A percentile compares a stretch with the other conserved stretches of the same genome.
Evolutionary conservation across 2,329 filamentous ascomycete genomes (phyloP).

Genomic region (Calonectria hawksworthii): DNA sequence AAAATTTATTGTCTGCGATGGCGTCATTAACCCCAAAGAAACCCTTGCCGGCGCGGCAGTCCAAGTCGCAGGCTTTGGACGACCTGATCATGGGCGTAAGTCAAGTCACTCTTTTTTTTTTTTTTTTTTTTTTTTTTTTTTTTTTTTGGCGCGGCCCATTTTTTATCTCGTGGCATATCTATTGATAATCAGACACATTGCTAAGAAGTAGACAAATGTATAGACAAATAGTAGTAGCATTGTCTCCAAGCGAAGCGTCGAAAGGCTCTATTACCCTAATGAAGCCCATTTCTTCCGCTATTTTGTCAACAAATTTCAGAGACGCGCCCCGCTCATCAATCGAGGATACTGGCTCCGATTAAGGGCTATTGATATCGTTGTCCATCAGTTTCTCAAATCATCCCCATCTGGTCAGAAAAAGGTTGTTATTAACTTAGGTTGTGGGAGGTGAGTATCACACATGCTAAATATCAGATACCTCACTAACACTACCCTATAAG

Average conservation of each 20-base stretch:
- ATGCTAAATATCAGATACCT: background rate
- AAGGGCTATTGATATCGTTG: slow-evolving; percentile 82
- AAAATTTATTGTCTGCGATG: slow-evolving; percentile 26
- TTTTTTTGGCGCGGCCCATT: background rate
- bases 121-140: background rate
- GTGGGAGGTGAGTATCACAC: slow-evolving; percentile 80
- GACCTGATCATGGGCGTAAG: slow-evolving; percentile 70
- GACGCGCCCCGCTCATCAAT: slow-evolving; percentile 90
- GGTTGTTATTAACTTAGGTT: slow-evolving; percentile 86
- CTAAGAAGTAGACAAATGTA: slow-evolving; percentile 11
- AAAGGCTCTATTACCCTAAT: slow-evolving; percentile 83
- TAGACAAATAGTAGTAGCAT: slow-evolving; percentile 94
- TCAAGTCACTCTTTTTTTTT: slow-evolving; percentile 18
- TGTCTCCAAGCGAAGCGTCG: slow-evolving; percentile 93
- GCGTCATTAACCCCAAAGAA: slow-evolving; percentile 27
- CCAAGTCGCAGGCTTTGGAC: slow-evolving; percentile 56
- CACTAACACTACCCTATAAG: slow-evolving; percentile 58
- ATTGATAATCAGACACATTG: slow-evolving; percentile 11
- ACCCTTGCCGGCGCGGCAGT: slow-evolving; percentile 22
- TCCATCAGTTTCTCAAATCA: slow-evolving; percentile 78
- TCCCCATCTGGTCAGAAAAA: slow-evolving; percentile 68
- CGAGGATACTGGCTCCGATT: slow-evolving; percentile 90
- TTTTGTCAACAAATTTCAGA: slow-evolving; percentile 87
- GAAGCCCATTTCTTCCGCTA: slow-evolving; percentile 89
- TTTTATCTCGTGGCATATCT: background rate